Evolutionary conservation across 768 basidiomycete species (phyloP).

Genomic region (Pisolithus sp.): DNA sequence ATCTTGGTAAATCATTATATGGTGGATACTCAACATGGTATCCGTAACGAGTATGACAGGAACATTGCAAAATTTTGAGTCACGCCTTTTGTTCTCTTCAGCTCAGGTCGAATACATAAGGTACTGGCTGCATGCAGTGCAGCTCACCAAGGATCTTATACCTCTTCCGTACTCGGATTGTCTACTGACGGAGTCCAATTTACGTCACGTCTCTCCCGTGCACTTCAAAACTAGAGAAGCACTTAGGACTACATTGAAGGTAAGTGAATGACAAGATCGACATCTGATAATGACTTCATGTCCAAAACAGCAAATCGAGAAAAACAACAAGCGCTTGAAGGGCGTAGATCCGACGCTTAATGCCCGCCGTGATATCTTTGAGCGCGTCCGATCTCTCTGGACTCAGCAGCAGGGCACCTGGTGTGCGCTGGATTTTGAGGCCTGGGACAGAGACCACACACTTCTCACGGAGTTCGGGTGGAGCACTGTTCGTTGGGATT

Average conservation of each 20-base stretch:
- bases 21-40: background rate
- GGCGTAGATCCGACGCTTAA: conserved; percentile 51
- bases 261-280: conserved; percentile 14
- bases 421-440: conserved; percentile 78
- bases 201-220: conserved; percentile 54
- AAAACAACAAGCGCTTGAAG: conserved; percentile 74
- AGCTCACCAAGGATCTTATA: conserved; percentile 55
- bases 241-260: conserved; percentile 58
- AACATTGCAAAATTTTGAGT: conserved; percentile 64
- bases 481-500: conserved; percentile 52
- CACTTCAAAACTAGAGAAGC: conserved; percentile 48
- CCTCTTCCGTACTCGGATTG: conserved; percentile 77
- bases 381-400: conserved; percentile 62
- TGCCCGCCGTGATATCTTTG: conserved; percentile 57
- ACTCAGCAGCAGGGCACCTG: conserved; percentile 58
- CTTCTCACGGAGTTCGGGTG: conserved; percentile 82
- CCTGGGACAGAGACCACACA: conserved; percentile 72
- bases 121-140: conserved; percentile 76
- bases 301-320: conserved; percentile 56
- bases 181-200: conserved; percentile 53
- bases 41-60: conserved; percentile 31
- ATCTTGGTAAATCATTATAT: conserved; percentile 44
- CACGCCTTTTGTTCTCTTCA: conserved; percentile 76
- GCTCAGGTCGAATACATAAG: conserved; percentile 80
- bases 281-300: background rate